Conservation (phyloP, 331 rosid species). For the Acacia pycnantha region DNA sequence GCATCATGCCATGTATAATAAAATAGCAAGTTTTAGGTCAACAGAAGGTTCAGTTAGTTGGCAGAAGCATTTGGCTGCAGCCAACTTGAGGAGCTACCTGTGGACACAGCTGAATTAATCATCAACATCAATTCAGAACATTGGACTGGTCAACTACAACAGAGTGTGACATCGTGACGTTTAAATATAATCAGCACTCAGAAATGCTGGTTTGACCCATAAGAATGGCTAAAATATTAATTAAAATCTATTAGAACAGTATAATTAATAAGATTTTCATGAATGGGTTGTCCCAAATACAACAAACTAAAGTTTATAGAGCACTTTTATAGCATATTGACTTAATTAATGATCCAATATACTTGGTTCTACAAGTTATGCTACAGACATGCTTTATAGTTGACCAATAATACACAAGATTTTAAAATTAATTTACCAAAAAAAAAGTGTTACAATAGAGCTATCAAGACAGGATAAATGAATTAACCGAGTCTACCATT, state of each 20-base stretch:
- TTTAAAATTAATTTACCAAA: no score
- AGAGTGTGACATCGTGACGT: not conserved
- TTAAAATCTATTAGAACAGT: not conserved
- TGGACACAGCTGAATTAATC: not conserved
- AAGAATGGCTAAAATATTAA: constrained; percentile 7
- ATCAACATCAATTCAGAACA: not conserved
- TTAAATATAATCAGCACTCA: not conserved
- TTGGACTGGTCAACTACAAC: not conserved
- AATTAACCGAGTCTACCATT: not conserved
- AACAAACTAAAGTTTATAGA: constrained; percentile 13
- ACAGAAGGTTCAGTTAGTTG: not conserved
- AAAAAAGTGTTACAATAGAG: not conserved
- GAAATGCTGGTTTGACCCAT: not conserved
- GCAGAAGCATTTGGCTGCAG: not conserved
- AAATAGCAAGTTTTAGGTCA: no score
- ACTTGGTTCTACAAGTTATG: not conserved
- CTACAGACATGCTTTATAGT: constrained; percentile 18
- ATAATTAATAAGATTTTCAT: constrained; percentile 11
- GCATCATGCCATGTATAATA: not conserved
- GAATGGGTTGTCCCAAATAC: constrained; percentile 32
- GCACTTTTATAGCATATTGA: constrained; percentile 28
- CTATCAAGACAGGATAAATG: not conserved
- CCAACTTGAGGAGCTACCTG: not conserved
- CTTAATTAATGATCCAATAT: not conserved
- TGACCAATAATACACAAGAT: constrained; percentile 12